Conservation (phyloP, 441 rosid species). For the Aleurites moluccanus region DNA sequence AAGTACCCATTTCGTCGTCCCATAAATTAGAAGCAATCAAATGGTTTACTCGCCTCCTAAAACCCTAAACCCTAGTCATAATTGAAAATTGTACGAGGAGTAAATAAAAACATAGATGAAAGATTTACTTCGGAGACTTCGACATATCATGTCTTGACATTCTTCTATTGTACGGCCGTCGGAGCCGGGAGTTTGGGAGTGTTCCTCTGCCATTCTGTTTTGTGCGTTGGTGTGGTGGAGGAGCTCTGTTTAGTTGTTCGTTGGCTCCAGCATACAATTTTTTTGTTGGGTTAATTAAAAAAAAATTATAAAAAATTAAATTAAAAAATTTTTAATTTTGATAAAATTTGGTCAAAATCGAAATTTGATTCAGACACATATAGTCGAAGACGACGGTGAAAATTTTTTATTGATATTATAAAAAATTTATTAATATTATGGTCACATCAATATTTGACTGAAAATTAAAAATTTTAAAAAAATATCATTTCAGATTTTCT, state of each 20-base stretch:
- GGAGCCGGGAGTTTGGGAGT: constrained; percentile 11
- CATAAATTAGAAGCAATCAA: not conserved
- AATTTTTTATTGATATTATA: too few species aligned
- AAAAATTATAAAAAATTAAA: too few species aligned
- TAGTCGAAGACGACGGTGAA: too few species aligned
- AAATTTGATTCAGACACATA: too few species aligned
- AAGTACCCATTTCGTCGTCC: not conserved
- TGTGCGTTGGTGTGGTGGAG: not conserved
- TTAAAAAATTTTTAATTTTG: too few species aligned
- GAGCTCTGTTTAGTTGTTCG: not conserved
- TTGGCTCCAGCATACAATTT: too few species aligned
- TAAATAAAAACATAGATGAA: not conserved
- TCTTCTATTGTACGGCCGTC: constrained; percentile 42
- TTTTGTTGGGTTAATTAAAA: too few species aligned
- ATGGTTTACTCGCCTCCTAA: not conserved
- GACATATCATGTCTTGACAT: constrained; percentile 48
- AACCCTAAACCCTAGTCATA: constrained; percentile 21
- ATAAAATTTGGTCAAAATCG: too few species aligned
- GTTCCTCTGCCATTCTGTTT: constrained; percentile 34
- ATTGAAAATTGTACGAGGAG: not conserved
- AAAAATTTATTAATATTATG: too few species aligned
- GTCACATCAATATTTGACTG: too few species aligned
- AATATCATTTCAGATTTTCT: too few species aligned
- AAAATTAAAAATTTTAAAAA: too few species aligned
- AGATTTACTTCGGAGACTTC: constrained; percentile 52